Evolutionary conservation across 768 basidiomycete genomes (phyloP).

Genomic region (Termitomyces bulborhizus): DNA sequence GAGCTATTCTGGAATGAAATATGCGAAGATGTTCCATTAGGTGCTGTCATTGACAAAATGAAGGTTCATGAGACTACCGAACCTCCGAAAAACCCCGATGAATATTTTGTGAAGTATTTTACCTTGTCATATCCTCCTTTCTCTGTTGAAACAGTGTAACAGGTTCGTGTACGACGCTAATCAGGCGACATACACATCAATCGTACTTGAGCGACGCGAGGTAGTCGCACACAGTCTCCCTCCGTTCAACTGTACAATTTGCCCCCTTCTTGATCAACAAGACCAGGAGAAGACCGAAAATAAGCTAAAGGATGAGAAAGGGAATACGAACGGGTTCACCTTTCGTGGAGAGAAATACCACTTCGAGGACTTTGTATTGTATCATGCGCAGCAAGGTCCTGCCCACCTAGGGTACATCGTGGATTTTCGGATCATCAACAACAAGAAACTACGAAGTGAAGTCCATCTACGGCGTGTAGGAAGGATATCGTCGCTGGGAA

Average conservation of each 20-base stretch:
- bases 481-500: conserved; percentile 34
- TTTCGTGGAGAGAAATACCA: conserved; percentile 51
- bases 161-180: conserved; percentile 48
- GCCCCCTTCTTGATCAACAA: conserved; percentile 27
- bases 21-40: conserved; percentile 40
- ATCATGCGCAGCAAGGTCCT: conserved; percentile 40
- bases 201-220: conserved; percentile 24
- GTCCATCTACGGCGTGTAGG: conserved; percentile 39
- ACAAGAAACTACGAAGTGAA: conserved; percentile 10
- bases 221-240: conserved; percentile 21
- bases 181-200: conserved; percentile 39
- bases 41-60: conserved; percentile 42
- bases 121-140: background rate
- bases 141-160: background rate
- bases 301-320: conserved; percentile 24
- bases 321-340: conserved; percentile 31
- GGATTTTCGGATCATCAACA: conserved; percentile 10
- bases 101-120: conserved; percentile 55
- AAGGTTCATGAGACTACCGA: conserved; percentile 29
- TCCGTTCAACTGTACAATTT: conserved; percentile 51
- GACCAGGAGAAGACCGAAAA: conserved; percentile 24
- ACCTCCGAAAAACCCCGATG: conserved; percentile 22
- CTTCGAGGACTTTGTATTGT: conserved; percentile 52
- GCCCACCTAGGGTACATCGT: conserved; percentile 55
- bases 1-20: conserved; percentile 59